These are phyloP conservation scores for Geopyxis carbonaria DNA, from an alignment of 495 filamentous ascomycete genomes.

Conservation along the genomic window DNA sequence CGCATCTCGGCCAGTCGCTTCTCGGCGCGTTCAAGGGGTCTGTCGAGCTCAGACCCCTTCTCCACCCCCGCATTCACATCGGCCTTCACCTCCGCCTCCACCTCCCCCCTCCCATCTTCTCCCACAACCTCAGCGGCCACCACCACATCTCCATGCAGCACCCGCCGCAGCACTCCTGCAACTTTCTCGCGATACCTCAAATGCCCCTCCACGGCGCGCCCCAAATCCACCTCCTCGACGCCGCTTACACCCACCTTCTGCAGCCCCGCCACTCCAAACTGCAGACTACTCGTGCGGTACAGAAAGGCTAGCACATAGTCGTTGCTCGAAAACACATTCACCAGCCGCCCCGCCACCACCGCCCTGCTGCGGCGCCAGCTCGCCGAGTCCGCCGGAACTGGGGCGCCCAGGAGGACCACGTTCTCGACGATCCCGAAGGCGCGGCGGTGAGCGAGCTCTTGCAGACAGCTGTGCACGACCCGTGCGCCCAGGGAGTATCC, in stretches of 20 bases:
- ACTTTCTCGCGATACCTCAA: slow-evolving; percentile 20
- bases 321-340: slow-evolving; percentile 17
- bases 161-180: slow-evolving; percentile 10
- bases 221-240: slow-evolving; percentile 16
- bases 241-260: slow-evolving; percentile 16
- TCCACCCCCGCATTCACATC: slow-evolving; percentile 2
- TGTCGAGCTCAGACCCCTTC: slow-evolving; percentile 17
- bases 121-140: slow-evolving; percentile 25
- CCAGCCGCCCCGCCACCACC: slow-evolving; percentile 17
- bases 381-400: slow-evolving; percentile 36
- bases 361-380: slow-evolving; percentile 12
- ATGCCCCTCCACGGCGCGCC: slow-evolving; percentile 18
- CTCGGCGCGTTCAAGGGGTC: no score
- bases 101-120: slow-evolving; percentile 23
- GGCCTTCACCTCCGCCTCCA: slow-evolving; percentile 3
- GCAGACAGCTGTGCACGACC: slow-evolving; percentile 69
- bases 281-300: slow-evolving; percentile 20
- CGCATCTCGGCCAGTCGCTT: no score
- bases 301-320: slow-evolving; percentile 22
- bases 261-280: slow-evolving; percentile 20
- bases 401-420: slow-evolving; percentile 66
- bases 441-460: slow-evolving; percentile 51
- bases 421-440: slow-evolving; percentile 80
- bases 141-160: slow-evolving; percentile 18
- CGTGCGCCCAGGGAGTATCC: slow-evolving; percentile 87